Evolutionary conservation across 2,329 filamentous ascomycete genomes (phyloP).

Genomic region (Fusarium duplospermum): DNA sequence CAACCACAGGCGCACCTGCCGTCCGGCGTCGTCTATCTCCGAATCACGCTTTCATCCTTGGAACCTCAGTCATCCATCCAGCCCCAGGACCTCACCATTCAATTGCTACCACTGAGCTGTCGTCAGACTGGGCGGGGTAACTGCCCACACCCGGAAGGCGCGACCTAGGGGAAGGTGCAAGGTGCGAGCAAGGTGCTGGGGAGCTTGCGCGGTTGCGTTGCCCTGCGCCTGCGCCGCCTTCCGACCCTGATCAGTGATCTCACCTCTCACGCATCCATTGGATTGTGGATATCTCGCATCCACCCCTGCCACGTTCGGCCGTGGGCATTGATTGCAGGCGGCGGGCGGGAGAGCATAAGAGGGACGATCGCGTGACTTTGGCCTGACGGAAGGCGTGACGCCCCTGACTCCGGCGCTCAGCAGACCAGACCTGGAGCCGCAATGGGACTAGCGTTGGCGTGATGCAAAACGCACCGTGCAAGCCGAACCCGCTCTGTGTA

Average conservation of each 20-base stretch:
- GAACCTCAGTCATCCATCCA: constrained; percentile 32
- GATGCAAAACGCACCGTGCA: constrained; percentile 18
- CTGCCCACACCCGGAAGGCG: constrained; percentile 37
- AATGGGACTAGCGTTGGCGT: constrained; percentile 39
- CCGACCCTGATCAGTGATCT: constrained; percentile 3
- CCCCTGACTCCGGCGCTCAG: constrained; percentile 43
- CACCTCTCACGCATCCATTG: constrained; percentile 10
- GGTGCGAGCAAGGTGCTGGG: background rate
- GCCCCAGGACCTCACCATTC: background rate
- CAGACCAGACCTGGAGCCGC: constrained; percentile 39
- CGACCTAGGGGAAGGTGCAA: constrained; percentile 21
- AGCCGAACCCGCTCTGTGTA: constrained; percentile 27
- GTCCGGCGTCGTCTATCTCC: constrained; percentile 29
- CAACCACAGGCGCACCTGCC: constrained; percentile 36
- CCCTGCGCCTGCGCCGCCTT: constrained; percentile 32
- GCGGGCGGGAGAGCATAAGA: constrained; percentile 10
- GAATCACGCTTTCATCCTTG: constrained; percentile 19
- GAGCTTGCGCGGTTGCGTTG: constrained; percentile 25
- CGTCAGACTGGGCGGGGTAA: constrained; percentile 60
- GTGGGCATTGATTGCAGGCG: constrained; percentile 15
- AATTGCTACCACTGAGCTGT: constrained; percentile 44
- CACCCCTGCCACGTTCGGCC: background rate
- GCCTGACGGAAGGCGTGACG: constrained; percentile 46
- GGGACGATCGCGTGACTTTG: constrained; percentile 48
- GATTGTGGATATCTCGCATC: constrained; percentile 5